These are phyloP conservation scores for Entomortierella beljakovae DNA, from an alignment of 192 early-diverging fungal genomes.

Conservation along the genomic window DNA sequence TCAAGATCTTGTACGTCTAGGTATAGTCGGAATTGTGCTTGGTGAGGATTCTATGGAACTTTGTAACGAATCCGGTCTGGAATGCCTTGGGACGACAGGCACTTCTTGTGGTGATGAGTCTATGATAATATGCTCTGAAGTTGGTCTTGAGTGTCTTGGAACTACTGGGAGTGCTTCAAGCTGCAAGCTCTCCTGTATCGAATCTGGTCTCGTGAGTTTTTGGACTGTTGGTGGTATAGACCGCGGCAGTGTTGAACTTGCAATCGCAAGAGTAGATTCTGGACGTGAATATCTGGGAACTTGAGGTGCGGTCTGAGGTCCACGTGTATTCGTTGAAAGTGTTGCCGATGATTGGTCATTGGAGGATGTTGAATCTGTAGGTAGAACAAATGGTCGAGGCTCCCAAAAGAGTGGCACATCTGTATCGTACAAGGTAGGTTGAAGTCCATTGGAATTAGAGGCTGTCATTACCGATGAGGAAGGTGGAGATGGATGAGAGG, in stretches of 20 bases:
- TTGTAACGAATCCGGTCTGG: too few species aligned
- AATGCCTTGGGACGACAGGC: too few species aligned
- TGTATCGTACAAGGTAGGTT: not conserved
- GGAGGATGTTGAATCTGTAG: not conserved
- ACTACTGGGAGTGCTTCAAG: not conserved
- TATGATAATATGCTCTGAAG: too few species aligned
- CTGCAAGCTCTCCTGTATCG: not conserved
- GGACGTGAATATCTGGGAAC: too few species aligned
- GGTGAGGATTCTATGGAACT: too few species aligned
- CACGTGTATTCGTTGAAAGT: not conserved
- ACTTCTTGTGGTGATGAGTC: too few species aligned
- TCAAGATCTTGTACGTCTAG: too few species aligned
- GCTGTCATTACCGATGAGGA: not conserved
- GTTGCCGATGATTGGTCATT: not conserved
- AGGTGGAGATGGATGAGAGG: not conserved
- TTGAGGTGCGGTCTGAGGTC: not conserved
- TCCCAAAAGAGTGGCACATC: not conserved
- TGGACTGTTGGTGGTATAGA: not conserved
- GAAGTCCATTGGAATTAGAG: not conserved
- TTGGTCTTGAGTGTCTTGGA: not conserved
- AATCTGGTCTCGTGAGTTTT: not conserved
- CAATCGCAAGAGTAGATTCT: too few species aligned
- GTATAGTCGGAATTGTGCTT: too few species aligned
- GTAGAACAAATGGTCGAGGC: constrained; percentile 3
- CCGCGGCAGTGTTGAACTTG: not conserved